A percentile compares a stretch with the other conserved stretches of the same genome.
These are phyloP conservation scores for Alternaria longipes DNA, from an alignment of 2,329 filamentous ascomycete species.

Conservation along the genomic window DNA sequence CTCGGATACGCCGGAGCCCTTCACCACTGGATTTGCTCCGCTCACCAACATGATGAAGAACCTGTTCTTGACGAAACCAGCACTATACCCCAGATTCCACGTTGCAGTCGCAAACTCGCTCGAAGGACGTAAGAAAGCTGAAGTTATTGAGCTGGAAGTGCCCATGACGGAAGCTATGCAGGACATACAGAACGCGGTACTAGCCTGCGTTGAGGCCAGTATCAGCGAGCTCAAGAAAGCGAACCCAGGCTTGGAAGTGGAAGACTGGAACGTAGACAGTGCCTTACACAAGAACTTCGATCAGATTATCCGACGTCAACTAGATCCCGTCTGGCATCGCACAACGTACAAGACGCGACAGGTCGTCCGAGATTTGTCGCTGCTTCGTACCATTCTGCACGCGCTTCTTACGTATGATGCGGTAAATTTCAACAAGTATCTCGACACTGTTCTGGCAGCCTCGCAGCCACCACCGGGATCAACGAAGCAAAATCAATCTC, in stretches of 20 bases:
- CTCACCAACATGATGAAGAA: conserved; percentile 91
- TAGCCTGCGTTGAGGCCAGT: conserved; percentile 95
- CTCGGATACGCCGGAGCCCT: conserved; percentile 90
- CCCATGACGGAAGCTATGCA: conserved; percentile 95
- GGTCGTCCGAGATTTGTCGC: conserved; percentile 87
- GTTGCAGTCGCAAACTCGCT: conserved; percentile 87
- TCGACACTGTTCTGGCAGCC: conserved; percentile 92
- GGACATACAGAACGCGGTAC: conserved; percentile 90
- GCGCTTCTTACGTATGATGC: conserved; percentile 85
- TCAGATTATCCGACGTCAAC: conserved; percentile 82
- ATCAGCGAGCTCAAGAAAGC: conserved; percentile 93
- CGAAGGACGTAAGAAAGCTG: conserved; percentile 90
- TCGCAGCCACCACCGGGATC: conserved; percentile 89
- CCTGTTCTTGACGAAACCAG: conserved; percentile 86
- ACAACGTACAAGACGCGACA: conserved; percentile 95
- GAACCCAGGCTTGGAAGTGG: conserved; percentile 90
- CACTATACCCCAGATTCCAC: conserved; percentile 93
- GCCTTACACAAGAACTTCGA: conserved; percentile 94
- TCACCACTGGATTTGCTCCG: conserved; percentile 87
- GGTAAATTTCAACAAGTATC: conserved; percentile 88
- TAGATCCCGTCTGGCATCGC: conserved; percentile 97
- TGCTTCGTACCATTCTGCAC: conserved; percentile 83
- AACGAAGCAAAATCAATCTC: conserved; percentile 86
- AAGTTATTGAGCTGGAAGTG: conserved; percentile 96
- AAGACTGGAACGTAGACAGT: conserved; percentile 95